Base-by-base conservation (phyloP, 1,284 basidiomycete species). In the Leucoagaricus sp. region DNA sequence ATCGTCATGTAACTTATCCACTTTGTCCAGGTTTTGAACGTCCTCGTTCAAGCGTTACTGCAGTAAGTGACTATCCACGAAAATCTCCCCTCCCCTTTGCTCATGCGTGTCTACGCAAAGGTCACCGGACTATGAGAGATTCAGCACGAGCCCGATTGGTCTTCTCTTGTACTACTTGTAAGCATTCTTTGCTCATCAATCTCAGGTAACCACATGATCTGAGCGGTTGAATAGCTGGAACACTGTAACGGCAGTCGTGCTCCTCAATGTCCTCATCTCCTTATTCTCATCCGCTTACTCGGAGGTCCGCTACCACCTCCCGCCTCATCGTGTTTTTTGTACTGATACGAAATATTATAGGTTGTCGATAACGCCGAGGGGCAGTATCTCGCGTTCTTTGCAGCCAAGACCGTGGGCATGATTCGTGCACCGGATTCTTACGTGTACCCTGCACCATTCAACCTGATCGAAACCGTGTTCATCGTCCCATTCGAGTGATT, bases 221-320 rank as follows among this genome's bases (percentile, higher is more conserved):
- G 21, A 3, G 23, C n/a, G 7, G 15, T 55, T 23, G 8, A 53
- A 33, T 60, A 89, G 87, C 57, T 96, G 94, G 94, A 94, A 91
- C 71, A 83, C 94, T 46, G 80, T 88, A 41, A 90, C 93, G 1
- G 87, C 86, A n/a, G 82, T 98, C 57, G 86, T 98, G 61, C 81
- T 98, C 53, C 82, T 97, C 71, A 98, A 97, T 71, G 88, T 99
- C 67, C 82, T 99, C 64, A 94, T 99, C 64, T 98, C 96, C 10
- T 75, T 98, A 65, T 98, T 96, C 69, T 87, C 93, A 10, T 93
- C 93, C 33, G 93, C 94, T 0, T 96, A 96, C 67, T 84, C 86
- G 13, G 92, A 93, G 9, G 41, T 44, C 41, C 65, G 91, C 94
- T 65, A 75, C 83, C 26, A 12, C n/a, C 10, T 79, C n/a, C 54